Conservation (phyloP, 148 eudicot genomes). For the Rhododendron kiyosumense region DNA sequence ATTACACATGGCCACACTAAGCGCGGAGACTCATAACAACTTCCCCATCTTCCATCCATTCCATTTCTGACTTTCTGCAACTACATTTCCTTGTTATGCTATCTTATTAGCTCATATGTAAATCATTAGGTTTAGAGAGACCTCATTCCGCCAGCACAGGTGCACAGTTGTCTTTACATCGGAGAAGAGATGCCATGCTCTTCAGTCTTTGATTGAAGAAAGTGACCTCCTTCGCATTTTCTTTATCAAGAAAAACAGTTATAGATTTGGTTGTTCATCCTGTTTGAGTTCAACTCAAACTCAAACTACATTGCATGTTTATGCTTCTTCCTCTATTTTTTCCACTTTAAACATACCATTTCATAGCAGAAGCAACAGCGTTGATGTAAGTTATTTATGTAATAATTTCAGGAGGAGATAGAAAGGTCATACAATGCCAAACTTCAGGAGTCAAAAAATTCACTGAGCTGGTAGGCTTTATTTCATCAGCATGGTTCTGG, state of each 20-base stretch:
- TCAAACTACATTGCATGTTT: background rate
- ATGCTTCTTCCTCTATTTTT: background rate
- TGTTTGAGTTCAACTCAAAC: background rate
- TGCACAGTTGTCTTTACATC: background rate
- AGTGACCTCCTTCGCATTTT: background rate
- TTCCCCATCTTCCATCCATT: background rate
- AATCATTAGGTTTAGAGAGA: background rate
- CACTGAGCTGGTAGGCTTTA: conserved; percentile 13
- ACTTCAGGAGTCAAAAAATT: conserved; percentile 14
- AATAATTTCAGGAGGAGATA: conserved; percentile 6
- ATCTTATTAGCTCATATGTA: background rate
- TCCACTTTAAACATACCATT: background rate
- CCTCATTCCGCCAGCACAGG: background rate
- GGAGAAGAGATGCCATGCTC: background rate
- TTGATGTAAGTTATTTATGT: background rate
- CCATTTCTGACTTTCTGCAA: background rate
- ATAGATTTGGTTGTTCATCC: background rate
- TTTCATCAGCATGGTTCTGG: background rate
- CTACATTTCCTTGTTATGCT: background rate
- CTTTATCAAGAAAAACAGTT: background rate
- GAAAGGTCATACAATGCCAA: conserved; percentile 10
- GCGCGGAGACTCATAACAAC: background rate
- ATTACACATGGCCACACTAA: background rate
- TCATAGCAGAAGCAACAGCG: background rate
- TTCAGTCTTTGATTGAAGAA: background rate